Conservation (phyloP, 805 yeast genomes). For the Clavispora fructus region DNA sequence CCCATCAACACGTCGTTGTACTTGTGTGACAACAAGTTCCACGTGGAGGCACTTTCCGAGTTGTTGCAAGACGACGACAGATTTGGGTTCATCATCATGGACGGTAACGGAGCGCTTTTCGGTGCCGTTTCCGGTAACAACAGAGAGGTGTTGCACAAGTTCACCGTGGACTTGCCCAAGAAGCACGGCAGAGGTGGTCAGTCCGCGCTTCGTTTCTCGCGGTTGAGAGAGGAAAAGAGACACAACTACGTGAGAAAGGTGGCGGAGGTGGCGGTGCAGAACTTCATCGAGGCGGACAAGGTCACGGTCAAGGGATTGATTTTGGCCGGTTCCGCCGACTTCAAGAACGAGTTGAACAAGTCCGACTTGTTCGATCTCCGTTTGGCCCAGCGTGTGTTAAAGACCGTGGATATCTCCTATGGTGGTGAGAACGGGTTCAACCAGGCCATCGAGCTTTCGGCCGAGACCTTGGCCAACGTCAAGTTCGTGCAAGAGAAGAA, state of each 20-base stretch:
- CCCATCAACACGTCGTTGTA: constrained; percentile 96
- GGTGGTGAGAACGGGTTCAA: constrained; percentile 99
- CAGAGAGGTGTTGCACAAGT: constrained; percentile 92
- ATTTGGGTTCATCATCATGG: constrained; percentile 98
- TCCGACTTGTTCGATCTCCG: constrained; percentile 93
- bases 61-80: constrained; percentile 91
- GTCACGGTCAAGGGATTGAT: constrained; percentile 91
- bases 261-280: constrained; percentile 96
- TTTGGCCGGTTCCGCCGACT: constrained; percentile 98
- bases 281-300: constrained; percentile 91
- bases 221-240: constrained; percentile 98
- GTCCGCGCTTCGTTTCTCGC: constrained; percentile 97
- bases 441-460: constrained; percentile 97
- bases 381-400: constrained; percentile 78
- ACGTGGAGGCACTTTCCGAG: constrained; percentile 94
- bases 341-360: constrained; percentile 88
- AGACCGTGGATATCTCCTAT: constrained; percentile 93
- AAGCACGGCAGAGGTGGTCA: constrained; percentile 99
- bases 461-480: constrained; percentile 94
- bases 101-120: constrained; percentile 96
- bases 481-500: constrained; percentile 98
- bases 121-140: constrained; percentile 96
- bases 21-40: constrained; percentile 96
- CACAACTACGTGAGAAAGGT: constrained; percentile 98
- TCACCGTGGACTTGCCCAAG: constrained; percentile 94